Base-by-base conservation (phyloP, 2,329 filamentous ascomycete species). In the Clonostachys chloroleuca region DNA sequence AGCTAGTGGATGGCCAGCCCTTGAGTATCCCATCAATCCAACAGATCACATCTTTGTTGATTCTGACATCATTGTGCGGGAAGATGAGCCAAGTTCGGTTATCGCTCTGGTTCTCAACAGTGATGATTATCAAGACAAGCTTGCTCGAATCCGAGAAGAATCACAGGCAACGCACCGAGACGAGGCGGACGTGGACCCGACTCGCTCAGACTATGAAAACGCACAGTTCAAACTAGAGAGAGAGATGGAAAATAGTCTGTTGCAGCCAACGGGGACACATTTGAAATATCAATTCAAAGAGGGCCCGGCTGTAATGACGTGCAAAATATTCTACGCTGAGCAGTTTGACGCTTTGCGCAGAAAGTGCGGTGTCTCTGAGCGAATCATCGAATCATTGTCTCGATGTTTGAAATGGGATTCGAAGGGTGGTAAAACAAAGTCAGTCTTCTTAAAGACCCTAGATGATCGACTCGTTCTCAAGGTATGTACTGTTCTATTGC, bases 281-380 rank as follows among this genome's bases (percentile, higher is more conserved):
- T 83, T 96, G 55, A 95, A 95, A 61, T 99, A 96, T 62, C 90
- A 95, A 50, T 99, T 97, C 67, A 86, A 86, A 30, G 92, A 96
- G 62, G 91, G 92, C 1, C 84, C 88, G n/a, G 92, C 95, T 4
- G 89, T 87, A 58, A 95, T 96, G 80, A 86, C 92, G 44, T 97
- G 95, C 74, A 99, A 99, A 68, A 94, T 99, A 42, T 97, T 99
- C 67, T 99, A 95, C 59, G 94, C 94, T 0, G 94, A 97, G 64
- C 94, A 96, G 53, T 99, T 99, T 57, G 94, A 99, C 67, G 94
- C 94, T 4, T 77, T 99, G 37, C 84, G 94, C 47, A 82, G 89
- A 48, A 96, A 96, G 66, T 97, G 92, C 54, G 92, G 92, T 14
- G 87, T 96, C 9, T 85, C 90, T 2, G 92, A 97, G 60, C 87